Base-by-base conservation (phyloP, 805 yeast species). In the Scheffersomyces ergatensis region DNA sequence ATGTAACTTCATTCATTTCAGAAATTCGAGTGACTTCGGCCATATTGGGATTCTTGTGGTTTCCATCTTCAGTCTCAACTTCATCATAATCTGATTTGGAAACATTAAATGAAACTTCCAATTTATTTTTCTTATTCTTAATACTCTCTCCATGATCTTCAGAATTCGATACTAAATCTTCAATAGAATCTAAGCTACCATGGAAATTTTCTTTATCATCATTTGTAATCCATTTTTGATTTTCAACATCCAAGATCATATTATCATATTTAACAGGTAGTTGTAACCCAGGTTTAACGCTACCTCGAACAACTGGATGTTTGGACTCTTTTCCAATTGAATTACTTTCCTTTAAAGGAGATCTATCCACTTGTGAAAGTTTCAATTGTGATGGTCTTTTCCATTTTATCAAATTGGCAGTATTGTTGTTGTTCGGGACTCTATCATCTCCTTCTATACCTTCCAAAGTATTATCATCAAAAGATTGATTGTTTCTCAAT, bases 1-100 rank as follows among this genome's bases (percentile, higher is more conserved):
- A 78, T 3, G 82, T 72, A 3, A 74, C 39, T 34, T 75, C 74
- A 11, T 62, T 59, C 5, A 74, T 39, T 21, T 70, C 70, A 2
- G 78, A 70, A 2, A 66, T 49, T 16, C 62, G 62, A 0, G 80
- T 75, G 2, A 73, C 70, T 38, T 72, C 65, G 6, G 18, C 32
- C 8, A 11, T 26, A 26, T 5, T 7, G 14, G 14, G 29, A 26
- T 26, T 26, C 5, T 15, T 15, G 4, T 29, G 6, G 15, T 29
- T 29, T 6, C 13, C 11, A 14, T 15, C 11, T 5, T 29, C 13
- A 29, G n/a, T 29, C n/a, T n/a, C 15, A n/a, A 40, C 20, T 44
- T 27, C 5, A 29, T 14, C 15, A 12, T 26, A 9, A 26, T 6
- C 13, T 11, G 12, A 5, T 24, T 50, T 39, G 1, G 72, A 72